Base-by-base conservation (phyloP, 108 stramenopile genomes). In the Ochromonas danica region DNA sequence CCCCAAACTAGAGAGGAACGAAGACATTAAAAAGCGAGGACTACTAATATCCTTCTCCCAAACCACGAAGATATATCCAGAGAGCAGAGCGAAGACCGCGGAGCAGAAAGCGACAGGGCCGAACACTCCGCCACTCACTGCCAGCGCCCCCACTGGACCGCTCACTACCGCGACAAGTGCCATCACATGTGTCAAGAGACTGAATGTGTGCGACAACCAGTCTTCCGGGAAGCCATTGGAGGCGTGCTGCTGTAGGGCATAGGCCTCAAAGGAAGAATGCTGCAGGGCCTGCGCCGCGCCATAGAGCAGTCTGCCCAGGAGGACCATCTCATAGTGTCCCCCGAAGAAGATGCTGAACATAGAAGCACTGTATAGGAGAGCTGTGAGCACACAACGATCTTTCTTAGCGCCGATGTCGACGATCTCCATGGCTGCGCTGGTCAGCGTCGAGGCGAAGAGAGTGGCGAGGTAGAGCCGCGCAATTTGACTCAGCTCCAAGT, bases 231-330 rank as follows among this genome's bases (percentile, higher is more conserved):
- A 80, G n/a, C 79, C 79, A 10, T n/a, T 39, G 17, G 71, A 57
- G 28, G 71, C 1, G 70, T 80, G 79, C 40, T 80, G 17, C 10
- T 80, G 65, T 17, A 61, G 39, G 14, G 62, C 62, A 38, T 71
- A 80, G 10, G 71, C 79, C 30, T 80, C 79, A 39, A 80, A 80
- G 28, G 79, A 17, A 35, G 79, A 70, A 30, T 80, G 79, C 17
- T 62, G 62, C 30, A 80, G 41, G 1, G 71, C 65, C 2, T 30
- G 27, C 25, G 71, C 79, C 3, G 45, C 79, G 70, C 79, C 79
- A 62, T 6, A 39, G 30, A 80, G 14, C 10, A 75, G 3, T 27
- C 72, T 3, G 6, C 72, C 72, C 14, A 75, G 3, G 17, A 75
- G 28, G 14, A 75, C 6, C 51, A 75, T 75, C 36, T 75, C 72